Evolutionary conservation across 108 stramenopile genomes (phyloP), one percentile per base, ranked within the genome.

Genomic region (Cyclotella kingstonii): DNA sequence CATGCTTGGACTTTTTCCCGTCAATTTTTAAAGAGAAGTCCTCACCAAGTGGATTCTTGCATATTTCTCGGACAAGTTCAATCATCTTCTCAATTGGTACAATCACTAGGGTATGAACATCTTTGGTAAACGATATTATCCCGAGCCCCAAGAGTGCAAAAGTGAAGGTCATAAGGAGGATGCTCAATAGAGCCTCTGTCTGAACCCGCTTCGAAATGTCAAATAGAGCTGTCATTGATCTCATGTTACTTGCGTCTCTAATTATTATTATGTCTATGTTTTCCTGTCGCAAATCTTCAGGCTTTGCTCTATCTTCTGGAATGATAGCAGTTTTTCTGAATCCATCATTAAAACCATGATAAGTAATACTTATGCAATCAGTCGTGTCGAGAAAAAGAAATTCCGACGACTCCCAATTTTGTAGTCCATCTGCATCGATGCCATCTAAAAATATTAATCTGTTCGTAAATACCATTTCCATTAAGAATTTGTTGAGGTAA

Each of bases 11-110:
- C 15, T 58, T 66, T 10, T 51, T 69, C 29, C 59, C 28, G 21
- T 73, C 60, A 38, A 53, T 31, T n/a, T 7, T 46, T 31, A 63
- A 18, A 0, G 69, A 56, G 23, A 60, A 36, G 31, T 69, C 67
- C 38, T 73, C 71, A 4, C 71, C 73, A 14, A 85, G 74, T 1
- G 84, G 84, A 49, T 85, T 81, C 47, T 69, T 78, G 12, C 79
- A 68, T 9, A 85, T 83, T 38, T 79, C 66, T 49, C 51, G 34
- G 42, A 85, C 81, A 28, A 81, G 74, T n/a, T 69, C 49, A 17
- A 84, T 71, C 84, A 89, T 84, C 15, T 76, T 58, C 59, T 90
- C 89, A 57, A 90, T 90, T 39, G 89, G 89, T 4, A 77, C 52
- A 46, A 87, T 85, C 45, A 90, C 89, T 11, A 87, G 82, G 55